Evolutionary conservation across 2,329 filamentous ascomycete genomes (phyloP), one percentile per base, ranked within the genome.

Genomic region (Fusarium irregulare): DNA sequence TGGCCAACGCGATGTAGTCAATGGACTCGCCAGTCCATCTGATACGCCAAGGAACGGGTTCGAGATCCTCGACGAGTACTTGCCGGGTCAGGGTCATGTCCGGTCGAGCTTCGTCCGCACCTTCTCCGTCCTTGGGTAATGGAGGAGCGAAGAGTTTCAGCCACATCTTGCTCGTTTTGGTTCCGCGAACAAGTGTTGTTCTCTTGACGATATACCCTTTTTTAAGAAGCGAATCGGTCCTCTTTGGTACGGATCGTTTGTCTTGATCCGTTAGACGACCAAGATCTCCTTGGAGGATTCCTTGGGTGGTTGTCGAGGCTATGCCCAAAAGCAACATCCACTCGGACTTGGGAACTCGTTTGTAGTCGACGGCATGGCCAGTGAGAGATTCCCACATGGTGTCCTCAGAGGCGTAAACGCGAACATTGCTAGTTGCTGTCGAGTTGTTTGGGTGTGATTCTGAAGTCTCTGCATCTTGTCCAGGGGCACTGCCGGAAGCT

Each of bases 151-250:
- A 89, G 28, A 82, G 79, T 47, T 84, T 83, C 48, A 90, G 82
- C 85, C 88, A 90, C 56, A 90, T 79, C 74, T 88, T 88, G 79
- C 88, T 90, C 3, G 88, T 89, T 73, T 88, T 89, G 60, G 84
- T 87, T 40, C 86, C 86, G 53, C 85, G 82, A 13, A 88, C 83
- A 21, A 89, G 83, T 2, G 87, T 85, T 6, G 87, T 86, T 42
- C 88, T 83, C 76, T 91, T 91, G 53, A 84, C 84, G 49, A 89
- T 86, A 67, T 90, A 90, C 18, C 88, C 88, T 73, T 90, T 89
- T 66, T 83, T 82, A 7, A 86, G 83, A 2, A 91, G 80, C 5
- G 84, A 83, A 67, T 89, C 87, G 0, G 88, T 91, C 34, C 88
- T 82, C 60, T 86, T 88, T 4, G 88, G 88, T 3, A 90, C 83